Base-by-base conservation (phyloP, 164 flowering plant species). In the Santalum album region DNA sequence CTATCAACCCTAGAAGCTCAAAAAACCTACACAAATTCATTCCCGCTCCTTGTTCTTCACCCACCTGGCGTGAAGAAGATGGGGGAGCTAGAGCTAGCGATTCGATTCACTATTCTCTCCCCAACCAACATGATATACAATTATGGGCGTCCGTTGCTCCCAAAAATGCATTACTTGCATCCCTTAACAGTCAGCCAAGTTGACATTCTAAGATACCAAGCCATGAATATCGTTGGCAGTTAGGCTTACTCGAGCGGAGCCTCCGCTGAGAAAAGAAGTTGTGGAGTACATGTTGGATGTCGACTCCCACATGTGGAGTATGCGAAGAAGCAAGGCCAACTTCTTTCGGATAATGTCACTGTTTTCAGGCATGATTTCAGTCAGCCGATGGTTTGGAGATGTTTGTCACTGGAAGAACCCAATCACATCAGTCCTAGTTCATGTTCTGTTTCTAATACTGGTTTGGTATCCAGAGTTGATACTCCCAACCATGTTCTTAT, bases 211-310 rank as follows among this genome's bases (percentile, higher is more conserved):
- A 53, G 84, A 27, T 63, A 64, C 65, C 79, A 75, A 46, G 84
- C 84, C 25, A 79, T 77, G 79, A 70, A 63, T 56, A 77, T 77
- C 17, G 84, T 77, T 2, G n/a, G 75, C 81, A 1, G 53, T 45
- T 15, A 65, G 84, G 71, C 79, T 79, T 9, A 74, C 72, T 38
- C 45, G 84, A 40, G 79, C 81, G 12, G 84, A 79, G 36, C 84
- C 84, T 2, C 79, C 84, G 0, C 70, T 79, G 7, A 65, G 81
- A 53, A 76, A 74, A 63, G 84, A 79, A 62, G 72, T 75, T 40
- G 79, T 79, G 50, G 84, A 79, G 66, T 79, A 77, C 73, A 75
- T 79, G 84, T 38, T 79, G n/a, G 84, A 79, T 61, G 81, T 75
- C 6, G 81, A 79, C 49, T 77, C 81, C 22, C 81, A 77, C 55